These are phyloP conservation scores for Cucurbita ficifolia DNA, from an alignment of 306 rosid genomes.

Conservation along the genomic window DNA sequence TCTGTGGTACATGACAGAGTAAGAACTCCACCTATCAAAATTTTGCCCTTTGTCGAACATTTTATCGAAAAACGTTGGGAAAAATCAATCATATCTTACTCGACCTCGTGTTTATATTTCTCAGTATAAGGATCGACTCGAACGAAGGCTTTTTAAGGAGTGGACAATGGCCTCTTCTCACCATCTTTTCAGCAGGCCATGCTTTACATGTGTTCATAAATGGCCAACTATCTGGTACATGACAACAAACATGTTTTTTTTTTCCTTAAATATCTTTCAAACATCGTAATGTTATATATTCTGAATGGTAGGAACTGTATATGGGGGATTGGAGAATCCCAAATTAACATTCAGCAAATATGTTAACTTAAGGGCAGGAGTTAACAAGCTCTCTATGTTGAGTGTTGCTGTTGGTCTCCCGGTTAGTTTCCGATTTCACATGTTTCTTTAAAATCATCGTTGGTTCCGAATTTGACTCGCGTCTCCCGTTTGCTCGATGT, in stretches of 20 bases:
- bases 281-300: not conserved
- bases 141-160: slow-evolving; percentile 53
- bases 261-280: not conserved
- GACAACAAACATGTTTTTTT: not conserved
- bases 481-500: slow-evolving; percentile 7
- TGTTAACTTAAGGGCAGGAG: slow-evolving; percentile 57
- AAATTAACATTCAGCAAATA: slow-evolving; percentile 44
- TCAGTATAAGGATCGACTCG: slow-evolving; percentile 61
- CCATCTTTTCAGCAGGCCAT: slow-evolving; percentile 80
- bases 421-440: slow-evolving; percentile 30
- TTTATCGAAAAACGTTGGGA: not conserved
- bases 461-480: not conserved
- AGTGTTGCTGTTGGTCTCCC: slow-evolving; percentile 80
- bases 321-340: slow-evolving; percentile 41
- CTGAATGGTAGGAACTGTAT: slow-evolving; percentile 49
- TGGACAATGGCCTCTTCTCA: slow-evolving; percentile 56
- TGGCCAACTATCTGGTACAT: slow-evolving; percentile 71
- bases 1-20: slow-evolving; percentile 98
- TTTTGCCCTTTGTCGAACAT: not conserved
- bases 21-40: slow-evolving; percentile 23
- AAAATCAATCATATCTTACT: not conserved
- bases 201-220: slow-evolving; percentile 77
- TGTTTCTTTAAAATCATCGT: not conserved
- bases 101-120: not conserved
- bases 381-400: slow-evolving; percentile 79